Evolutionary conservation across 148 eudicot genomes (phyloP).

Genomic region (Spergularia marina): DNA sequence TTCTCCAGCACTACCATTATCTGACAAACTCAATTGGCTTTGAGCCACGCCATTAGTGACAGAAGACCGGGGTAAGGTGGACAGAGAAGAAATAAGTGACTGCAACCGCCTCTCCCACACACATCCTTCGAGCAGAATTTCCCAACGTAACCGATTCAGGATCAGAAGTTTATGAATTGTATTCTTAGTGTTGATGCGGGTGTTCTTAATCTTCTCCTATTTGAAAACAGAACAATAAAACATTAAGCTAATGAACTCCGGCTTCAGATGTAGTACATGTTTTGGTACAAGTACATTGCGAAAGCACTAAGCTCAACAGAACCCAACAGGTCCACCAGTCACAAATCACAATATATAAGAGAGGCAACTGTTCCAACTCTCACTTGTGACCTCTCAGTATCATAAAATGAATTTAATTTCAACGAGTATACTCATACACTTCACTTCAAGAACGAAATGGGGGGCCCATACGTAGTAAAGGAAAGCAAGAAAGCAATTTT

Average conservation of each 20-base stretch:
- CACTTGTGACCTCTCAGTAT: slow-evolving; percentile 1
- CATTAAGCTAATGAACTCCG: background rate
- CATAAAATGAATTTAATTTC: background rate
- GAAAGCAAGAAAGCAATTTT: slow-evolving; percentile 1
- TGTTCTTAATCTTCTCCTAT: slow-evolving; percentile 54
- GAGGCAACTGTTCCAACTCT: background rate
- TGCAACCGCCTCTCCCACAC: slow-evolving; percentile 79
- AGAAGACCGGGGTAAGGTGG: slow-evolving; percentile 23
- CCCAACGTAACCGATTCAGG: slow-evolving; percentile 63
- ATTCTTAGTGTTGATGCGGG: slow-evolving; percentile 27
- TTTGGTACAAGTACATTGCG: background rate
- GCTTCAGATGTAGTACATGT: background rate
- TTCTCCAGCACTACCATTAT: slow-evolving; percentile 16
- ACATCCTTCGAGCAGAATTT: slow-evolving; percentile 68
- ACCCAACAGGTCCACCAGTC: background rate
- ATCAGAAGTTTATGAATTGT: slow-evolving; percentile 48
- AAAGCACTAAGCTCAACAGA: slow-evolving; percentile 1
- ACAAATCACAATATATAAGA: background rate
- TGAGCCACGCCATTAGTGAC: slow-evolving; percentile 16
- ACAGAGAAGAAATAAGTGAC: slow-evolving; percentile 55
- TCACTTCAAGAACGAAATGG: background rate
- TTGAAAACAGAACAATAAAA: slow-evolving; percentile 10
- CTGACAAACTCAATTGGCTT: slow-evolving; percentile 10
- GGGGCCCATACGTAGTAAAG: background rate
- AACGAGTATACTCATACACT: background rate